Evolutionary conservation across 805 yeast species (phyloP).

Genomic region (Starmera caribaea): DNA sequence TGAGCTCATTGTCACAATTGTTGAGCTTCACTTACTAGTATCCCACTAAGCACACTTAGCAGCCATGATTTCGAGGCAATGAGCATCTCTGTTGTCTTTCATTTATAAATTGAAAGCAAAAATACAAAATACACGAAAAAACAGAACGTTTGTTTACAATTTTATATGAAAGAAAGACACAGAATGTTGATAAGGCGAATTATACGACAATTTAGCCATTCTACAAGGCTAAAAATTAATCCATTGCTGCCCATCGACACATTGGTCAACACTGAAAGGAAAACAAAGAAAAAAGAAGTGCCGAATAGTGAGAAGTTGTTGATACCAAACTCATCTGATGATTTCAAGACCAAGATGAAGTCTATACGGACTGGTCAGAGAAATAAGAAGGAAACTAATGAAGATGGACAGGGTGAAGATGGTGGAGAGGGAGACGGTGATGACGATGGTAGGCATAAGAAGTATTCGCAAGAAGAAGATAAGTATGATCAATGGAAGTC

Average conservation of each 20-base stretch:
- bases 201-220: too few relatives aligned
- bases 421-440: constrained; percentile 2
- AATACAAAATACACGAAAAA: too few relatives aligned
- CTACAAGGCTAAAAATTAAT: constrained; percentile 4
- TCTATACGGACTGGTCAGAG: constrained; percentile 1
- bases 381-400: neutral
- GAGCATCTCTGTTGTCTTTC: neutral
- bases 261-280: constrained; percentile 13
- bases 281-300: constrained; percentile 4
- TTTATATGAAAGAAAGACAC: too few relatives aligned
- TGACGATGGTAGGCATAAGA: constrained; percentile 5
- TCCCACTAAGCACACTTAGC: constrained; percentile 8
- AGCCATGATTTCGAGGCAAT: constrained; percentile 4
- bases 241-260: constrained; percentile 17
- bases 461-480: constrained; percentile 3
- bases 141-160: too few relatives aligned
- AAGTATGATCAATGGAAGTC: constrained; percentile 9
- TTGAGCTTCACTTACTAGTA: constrained; percentile 8
- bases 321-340: constrained; percentile 12
- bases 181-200: too few relatives aligned
- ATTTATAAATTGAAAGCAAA: too few relatives aligned
- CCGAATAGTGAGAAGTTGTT: constrained; percentile 9
- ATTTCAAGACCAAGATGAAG: constrained; percentile 7
- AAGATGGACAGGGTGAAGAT: constrained; percentile 1
- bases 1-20: too few relatives aligned